phyloP scores from a whole-genome alignment of 345 rosid genomes.

The Trapa incisa region DNA sequence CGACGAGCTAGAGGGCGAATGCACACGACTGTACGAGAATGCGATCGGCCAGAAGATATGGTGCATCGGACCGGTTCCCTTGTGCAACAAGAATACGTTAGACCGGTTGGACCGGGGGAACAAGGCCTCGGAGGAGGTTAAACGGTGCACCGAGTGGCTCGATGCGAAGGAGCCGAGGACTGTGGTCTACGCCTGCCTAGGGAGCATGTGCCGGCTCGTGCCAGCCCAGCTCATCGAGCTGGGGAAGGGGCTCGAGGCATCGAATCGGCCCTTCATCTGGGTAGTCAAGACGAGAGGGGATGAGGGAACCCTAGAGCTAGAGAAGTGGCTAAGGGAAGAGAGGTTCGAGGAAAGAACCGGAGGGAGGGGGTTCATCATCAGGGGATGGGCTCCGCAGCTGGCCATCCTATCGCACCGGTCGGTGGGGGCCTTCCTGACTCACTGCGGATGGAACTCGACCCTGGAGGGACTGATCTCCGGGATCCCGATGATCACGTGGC shows the following conservation, averaged over 20 bases:
- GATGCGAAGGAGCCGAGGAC: conserved; percentile 37
- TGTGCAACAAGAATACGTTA: conserved; percentile 23
- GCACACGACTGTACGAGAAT: conserved; percentile 23
- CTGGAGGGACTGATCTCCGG: conserved; percentile 47
- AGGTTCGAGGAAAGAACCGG: conserved; percentile 39
- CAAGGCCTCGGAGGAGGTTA: conserved; percentile 28
- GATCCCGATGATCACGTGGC: conserved; percentile 81
- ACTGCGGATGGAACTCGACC: conserved; percentile 88
- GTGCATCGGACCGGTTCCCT: conserved; percentile 80
- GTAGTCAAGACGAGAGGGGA: conserved; percentile 38
- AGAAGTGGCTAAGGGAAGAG: conserved; percentile 33
- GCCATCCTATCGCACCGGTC: conserved; percentile 54
- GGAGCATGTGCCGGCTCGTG: conserved; percentile 57
- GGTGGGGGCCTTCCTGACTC: conserved; percentile 62
- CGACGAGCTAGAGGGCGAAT: conserved; percentile 44
- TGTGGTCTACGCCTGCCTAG: conserved; percentile 63
- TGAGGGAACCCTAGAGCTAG: conserved; percentile 29
- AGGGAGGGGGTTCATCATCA: conserved; percentile 54
- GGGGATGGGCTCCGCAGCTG: conserved; percentile 85
- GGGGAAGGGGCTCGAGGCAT: conserved; percentile 54
- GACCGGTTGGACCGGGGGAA: conserved; percentile 63
- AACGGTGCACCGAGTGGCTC: conserved; percentile 42
- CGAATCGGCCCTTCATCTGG: conserved; percentile 60
- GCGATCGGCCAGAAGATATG: conserved; percentile 45
- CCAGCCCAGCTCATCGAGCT: conserved; percentile 54